Evolutionary conservation across 306 rosid genomes (phyloP).

Genomic region (Abrus pulchellus): DNA sequence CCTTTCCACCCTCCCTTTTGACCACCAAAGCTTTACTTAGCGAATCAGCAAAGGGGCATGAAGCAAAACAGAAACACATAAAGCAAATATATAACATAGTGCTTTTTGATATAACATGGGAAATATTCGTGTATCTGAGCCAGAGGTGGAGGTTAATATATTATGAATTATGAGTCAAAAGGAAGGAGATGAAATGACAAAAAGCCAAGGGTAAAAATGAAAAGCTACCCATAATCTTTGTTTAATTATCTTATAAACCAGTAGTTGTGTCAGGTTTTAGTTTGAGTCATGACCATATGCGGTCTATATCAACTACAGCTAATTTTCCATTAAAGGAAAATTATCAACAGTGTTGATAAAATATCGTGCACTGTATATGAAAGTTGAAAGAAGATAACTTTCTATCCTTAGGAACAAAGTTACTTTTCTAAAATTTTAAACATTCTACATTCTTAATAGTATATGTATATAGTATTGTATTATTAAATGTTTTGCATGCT

Average conservation of each 20-base stretch:
- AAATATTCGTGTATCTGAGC: background rate
- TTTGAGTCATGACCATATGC: background rate
- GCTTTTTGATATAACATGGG: slow-evolving; percentile 23
- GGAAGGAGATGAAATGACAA: slow-evolving; percentile 32
- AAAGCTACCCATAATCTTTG: background rate
- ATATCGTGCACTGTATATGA: too few relatives aligned
- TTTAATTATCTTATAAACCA: background rate
- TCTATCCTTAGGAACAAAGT: too few relatives aligned
- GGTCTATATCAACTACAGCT: background rate
- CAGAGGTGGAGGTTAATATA: background rate
- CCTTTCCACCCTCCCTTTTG: slow-evolving; percentile 34
- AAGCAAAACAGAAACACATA: slow-evolving; percentile 24
- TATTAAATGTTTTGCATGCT: background rate
- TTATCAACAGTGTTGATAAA: too few relatives aligned
- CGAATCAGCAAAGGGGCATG: slow-evolving; percentile 28
- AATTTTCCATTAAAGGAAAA: slow-evolving; percentile 28
- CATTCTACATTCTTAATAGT: background rate
- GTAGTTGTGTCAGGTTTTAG: background rate
- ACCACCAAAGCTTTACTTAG: slow-evolving; percentile 29
- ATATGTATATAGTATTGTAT: background rate
- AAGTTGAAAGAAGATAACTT: too few relatives aligned
- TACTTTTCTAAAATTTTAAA: too few relatives aligned
- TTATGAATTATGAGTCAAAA: slow-evolving; percentile 35
- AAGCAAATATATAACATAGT: background rate
- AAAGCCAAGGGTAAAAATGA: background rate